phyloP scores from a whole-genome alignment of 768 basidiomycete species.

The Boletus rufocinnamomeus region DNA sequence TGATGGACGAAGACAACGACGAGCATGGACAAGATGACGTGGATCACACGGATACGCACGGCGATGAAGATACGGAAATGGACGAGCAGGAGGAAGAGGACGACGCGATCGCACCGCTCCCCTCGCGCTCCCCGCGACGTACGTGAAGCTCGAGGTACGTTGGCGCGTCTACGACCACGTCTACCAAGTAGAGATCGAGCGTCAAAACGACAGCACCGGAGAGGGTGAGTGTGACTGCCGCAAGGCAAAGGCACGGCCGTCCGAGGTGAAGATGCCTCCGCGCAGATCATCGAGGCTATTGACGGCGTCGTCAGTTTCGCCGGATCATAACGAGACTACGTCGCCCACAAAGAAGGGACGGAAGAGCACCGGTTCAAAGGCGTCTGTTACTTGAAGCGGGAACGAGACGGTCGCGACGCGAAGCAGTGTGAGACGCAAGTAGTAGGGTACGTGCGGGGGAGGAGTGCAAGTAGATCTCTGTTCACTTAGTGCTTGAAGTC shows the following conservation, averaged over 20 bases:
- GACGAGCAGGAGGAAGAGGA: slow-evolving; percentile 38
- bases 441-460: slow-evolving; percentile 5
- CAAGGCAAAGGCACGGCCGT: slow-evolving; percentile 20
- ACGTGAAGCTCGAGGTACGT: slow-evolving; percentile 19
- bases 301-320: slow-evolving; percentile 35
- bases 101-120: slow-evolving; percentile 38
- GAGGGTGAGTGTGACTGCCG: background rate
- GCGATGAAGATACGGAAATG: slow-evolving; percentile 18
- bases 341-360: slow-evolving; percentile 28
- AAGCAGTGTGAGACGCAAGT: slow-evolving; percentile 36
- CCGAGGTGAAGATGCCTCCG: slow-evolving; percentile 28
- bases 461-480: slow-evolving; percentile 1
- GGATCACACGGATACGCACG: slow-evolving; percentile 28
- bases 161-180: slow-evolving; percentile 10
- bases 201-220: background rate
- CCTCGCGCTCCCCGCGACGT: slow-evolving; percentile 25
- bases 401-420: slow-evolving; percentile 24
- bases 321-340: slow-evolving; percentile 29
- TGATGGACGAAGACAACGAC: slow-evolving; percentile 43
- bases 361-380: slow-evolving; percentile 24
- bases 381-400: slow-evolving; percentile 9
- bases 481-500: background rate
- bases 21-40: slow-evolving; percentile 22
- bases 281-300: slow-evolving; percentile 44
- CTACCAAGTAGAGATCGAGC: slow-evolving; percentile 12